Evolutionary conservation across 495 filamentous ascomycete species (phyloP), one percentile per base, ranked within the genome.

Genomic region (Wilcoxina mikolae): DNA sequence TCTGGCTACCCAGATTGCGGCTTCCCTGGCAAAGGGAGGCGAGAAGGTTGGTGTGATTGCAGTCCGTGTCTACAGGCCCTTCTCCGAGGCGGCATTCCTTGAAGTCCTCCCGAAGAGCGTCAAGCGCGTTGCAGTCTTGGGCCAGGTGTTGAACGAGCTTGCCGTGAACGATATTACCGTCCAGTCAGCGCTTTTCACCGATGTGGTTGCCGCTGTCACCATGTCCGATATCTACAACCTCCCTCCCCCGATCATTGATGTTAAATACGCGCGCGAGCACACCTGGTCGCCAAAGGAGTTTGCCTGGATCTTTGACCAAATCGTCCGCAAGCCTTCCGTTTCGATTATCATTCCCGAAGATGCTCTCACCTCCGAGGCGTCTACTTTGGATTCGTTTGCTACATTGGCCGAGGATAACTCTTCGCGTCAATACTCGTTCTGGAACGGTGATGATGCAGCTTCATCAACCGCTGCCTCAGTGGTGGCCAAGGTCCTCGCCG

Each of bases 11-110:
- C 88, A 94, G 69, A 78, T 96, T 48, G 84, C 85, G 2, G 71
- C 77, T 29, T 79, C 79, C 22, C 71, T 96, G 49, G 75, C 80
- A 23, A 78, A 78, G 58, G 74, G 79, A 55, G 87, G 81, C 58
- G 74, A 76, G 51, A 82, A 79, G 65, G 76, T 95, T 52, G 91
- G 91, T 56, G 85, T 88, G 18, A 71, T 98, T 60, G 88, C 84
- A 58, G 90, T 96, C 47, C 82, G 91, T 53, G 76, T 98, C 48
- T 96, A 95, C 72, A 78, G 88, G 26, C 91, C 91, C 1, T 96
- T 98, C 66, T 78, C 87, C 24, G 91, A 98, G 70, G 84, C 91
- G 60, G 85, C 84, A 51, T 98, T 98, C 73, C 73, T 95, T 46
- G 77, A 80, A 38, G 77, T 76, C 2, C 74, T 98, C 11, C 88